Evolutionary conservation across 1,284 basidiomycete species (phyloP).

Genomic region (Moesziomyces globuligerus): DNA sequence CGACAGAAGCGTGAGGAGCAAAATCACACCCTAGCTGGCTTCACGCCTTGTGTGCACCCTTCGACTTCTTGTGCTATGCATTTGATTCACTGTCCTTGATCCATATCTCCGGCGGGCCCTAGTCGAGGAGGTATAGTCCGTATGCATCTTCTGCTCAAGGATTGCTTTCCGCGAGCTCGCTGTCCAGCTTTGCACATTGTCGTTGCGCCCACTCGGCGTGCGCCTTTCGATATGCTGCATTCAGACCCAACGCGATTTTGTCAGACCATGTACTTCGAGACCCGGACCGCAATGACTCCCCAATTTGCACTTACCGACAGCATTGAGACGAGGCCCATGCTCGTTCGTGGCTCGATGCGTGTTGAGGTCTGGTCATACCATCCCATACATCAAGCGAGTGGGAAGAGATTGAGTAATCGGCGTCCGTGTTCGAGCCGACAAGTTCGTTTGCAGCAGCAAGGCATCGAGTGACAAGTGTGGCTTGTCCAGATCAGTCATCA

Average conservation of each 20-base stretch:
- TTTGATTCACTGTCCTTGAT: not conserved
- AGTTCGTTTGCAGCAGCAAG: too few species aligned
- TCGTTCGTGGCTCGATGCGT: slow-evolving; percentile 43
- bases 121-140: too few species aligned
- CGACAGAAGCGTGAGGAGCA: too few species aligned
- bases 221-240: slow-evolving; percentile 29
- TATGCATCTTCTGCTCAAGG: not conserved
- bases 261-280: not conserved
- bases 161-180: not conserved
- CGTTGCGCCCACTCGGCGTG: slow-evolving; percentile 23
- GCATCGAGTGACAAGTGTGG: too few species aligned
- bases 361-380: slow-evolving; percentile 30
- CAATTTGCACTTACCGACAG: slow-evolving; percentile 25
- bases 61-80: slow-evolving; percentile 6
- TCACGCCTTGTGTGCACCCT: slow-evolving; percentile 15
- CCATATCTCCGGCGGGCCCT: not conserved
- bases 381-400: not conserved
- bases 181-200: slow-evolving; percentile 1
- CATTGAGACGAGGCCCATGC: slow-evolving; percentile 45
- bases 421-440: too few species aligned
- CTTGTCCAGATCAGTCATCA: not conserved
- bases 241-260: not conserved
- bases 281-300: not conserved
- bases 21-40: too few species aligned
- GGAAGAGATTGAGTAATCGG: slow-evolving; percentile 1